Base-by-base conservation (phyloP, 2,329 filamentous ascomycete genomes). In the Talaromyces sp. region DNA sequence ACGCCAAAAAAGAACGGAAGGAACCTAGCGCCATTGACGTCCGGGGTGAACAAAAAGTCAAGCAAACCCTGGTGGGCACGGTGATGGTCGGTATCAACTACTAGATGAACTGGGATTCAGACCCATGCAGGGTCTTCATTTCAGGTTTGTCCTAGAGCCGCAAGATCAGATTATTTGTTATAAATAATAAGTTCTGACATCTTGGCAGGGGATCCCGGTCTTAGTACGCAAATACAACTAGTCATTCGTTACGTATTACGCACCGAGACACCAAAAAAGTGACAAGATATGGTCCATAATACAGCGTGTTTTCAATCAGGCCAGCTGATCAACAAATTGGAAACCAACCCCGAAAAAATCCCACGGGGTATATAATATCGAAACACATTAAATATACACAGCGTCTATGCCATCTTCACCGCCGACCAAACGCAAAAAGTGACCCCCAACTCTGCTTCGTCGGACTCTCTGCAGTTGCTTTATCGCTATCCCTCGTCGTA, bases 371-470 rank as follows among this genome's bases (percentile, higher is more conserved):
- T 28, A 28, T 3, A 28, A 28, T 6, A 28, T 28, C 28, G 6
- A 28, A 52, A 18, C 48, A 33, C n/a, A 33, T 28, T 33, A 52
- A 14, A 11, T 16, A 25, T 9, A 40, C 39, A 40, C 37, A 2
- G 35, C 28, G n/a, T 35, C 52, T 28, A 58, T n/a, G 16, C 9
- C 18, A 31, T 11, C 28, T 46, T 48, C 12, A 50, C 42, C 37
- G 31, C 16, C 61, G 56, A 14, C 63, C 56, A 48, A 65, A 65
- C 54, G 56, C 58, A 62, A 65, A 63, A 28, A 63, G 12, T 8
- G 54, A 54, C 5, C 63, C 42, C 63, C 63, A 63, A 14, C 21
- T 60, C 37, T 28, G 57, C 50, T 54, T 56, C 37, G 56, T 12
- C 33, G 52, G 5, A 37, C 31, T 56, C 16, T 48, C 44, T 1